Conservation (phyloP, 1,139 yeast genomes). For the Geotrichum siamense region DNA sequence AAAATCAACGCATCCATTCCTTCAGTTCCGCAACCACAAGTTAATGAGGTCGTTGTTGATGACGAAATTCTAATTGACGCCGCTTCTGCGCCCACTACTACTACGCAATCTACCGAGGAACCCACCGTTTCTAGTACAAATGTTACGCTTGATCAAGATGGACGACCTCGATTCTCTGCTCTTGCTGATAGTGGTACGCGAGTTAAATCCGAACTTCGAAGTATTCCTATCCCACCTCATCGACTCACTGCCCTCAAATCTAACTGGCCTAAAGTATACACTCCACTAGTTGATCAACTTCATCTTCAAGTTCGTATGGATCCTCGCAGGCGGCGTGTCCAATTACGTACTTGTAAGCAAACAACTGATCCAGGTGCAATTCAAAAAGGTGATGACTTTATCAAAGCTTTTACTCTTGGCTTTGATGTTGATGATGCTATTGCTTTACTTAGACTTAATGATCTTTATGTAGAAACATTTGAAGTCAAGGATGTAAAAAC, state of each 20-base stretch:
- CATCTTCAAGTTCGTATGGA: constrained; percentile 96
- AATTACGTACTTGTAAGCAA: constrained; percentile 69
- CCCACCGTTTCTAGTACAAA: constrained; percentile 21
- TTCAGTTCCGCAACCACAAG: constrained; percentile 23
- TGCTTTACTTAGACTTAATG: constrained; percentile 88
- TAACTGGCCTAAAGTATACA: constrained; percentile 89
- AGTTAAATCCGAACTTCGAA: constrained; percentile 78
- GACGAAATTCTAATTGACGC: constrained; percentile 71
- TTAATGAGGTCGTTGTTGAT: constrained; percentile 34
- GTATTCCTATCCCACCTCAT: constrained; percentile 92
- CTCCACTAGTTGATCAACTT: constrained; percentile 90
- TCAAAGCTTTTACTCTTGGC: constrained; percentile 90
- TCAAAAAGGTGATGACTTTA: constrained; percentile 95
- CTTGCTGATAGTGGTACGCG: constrained; percentile 59
- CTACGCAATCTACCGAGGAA: constrained; percentile 26
- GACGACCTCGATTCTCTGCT: constrained; percentile 81
- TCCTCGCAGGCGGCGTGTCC: constrained; percentile 68
- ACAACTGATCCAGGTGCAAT: constrained; percentile 91
- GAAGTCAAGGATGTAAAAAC: constrained; percentile 97
- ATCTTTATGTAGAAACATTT: constrained; percentile 90
- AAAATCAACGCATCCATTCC: constrained; percentile 25
- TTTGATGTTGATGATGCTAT: constrained; percentile 96
- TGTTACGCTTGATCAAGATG: constrained; percentile 66
- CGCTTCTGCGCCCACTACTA: constrained; percentile 31
- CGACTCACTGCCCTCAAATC: constrained; percentile 88